phyloP scores from a whole-genome alignment of 208 protist genomes.

The Acanthamoeba healyi region DNA sequence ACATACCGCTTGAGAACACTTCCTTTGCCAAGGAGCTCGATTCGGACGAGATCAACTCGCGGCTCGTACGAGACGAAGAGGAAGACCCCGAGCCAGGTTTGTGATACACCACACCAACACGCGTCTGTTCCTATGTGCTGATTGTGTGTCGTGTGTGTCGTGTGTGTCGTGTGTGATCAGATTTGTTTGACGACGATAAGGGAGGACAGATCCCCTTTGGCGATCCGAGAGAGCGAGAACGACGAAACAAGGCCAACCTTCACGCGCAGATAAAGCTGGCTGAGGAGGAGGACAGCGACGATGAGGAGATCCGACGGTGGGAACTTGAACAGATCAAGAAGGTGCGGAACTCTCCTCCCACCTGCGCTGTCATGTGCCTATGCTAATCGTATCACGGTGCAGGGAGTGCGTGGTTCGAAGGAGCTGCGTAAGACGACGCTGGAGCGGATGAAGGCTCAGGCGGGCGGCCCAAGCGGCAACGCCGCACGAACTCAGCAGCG shows the following conservation, averaged over 20 bases:
- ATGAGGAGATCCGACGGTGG: conserved; percentile 65
- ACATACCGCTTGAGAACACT: conserved; percentile 55
- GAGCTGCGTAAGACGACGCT: conserved; percentile 41
- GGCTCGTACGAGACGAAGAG: conserved; percentile 72
- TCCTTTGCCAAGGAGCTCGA: conserved; percentile 49
- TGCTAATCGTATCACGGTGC: neutral
- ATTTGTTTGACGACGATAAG: conserved; percentile 56
- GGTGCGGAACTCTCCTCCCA: neutral
- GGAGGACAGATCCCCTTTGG: conserved; percentile 65
- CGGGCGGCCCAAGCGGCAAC: neutral
- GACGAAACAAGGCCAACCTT: conserved; percentile 27
- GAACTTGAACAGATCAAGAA: conserved; percentile 72
- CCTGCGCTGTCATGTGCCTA: neutral
- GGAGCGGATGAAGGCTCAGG: conserved; percentile 33
- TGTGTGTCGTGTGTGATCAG: neutral
- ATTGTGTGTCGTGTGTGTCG: neutral
- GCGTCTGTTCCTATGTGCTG: neutral
- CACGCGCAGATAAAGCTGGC: conserved; percentile 60
- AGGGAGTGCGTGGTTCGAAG: conserved; percentile 19
- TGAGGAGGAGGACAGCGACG: conserved; percentile 68
- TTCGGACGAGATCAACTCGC: conserved; percentile 38
- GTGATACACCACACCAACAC: neutral
- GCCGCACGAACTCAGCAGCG: neutral
- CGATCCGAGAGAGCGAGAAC: conserved; percentile 57
- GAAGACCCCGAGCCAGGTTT: conserved; percentile 47